Conservation (phyloP, 768 basidiomycete genomes). For the Mrakia blollopis region DNA sequence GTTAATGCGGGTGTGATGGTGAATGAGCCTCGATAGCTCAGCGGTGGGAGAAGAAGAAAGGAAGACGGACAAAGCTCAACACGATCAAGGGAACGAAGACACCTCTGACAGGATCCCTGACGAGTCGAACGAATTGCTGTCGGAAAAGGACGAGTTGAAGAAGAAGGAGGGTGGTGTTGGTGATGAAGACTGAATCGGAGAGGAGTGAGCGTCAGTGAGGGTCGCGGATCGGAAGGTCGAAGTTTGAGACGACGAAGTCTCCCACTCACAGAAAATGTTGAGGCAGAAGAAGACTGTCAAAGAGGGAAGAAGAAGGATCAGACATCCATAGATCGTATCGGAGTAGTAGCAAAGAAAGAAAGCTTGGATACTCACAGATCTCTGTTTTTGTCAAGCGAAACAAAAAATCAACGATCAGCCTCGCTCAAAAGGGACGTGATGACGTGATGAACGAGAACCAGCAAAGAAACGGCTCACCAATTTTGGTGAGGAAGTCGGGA, state of each 20-base stretch:
- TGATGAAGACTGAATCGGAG: constrained; percentile 1
- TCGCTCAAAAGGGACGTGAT: too few relatives aligned
- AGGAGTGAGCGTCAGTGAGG: neutral
- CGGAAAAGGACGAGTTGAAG: constrained; percentile 6
- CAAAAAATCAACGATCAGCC: too few relatives aligned
- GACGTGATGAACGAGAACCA: too few relatives aligned
- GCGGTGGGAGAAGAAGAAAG: neutral
- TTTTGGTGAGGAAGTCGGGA: neutral
- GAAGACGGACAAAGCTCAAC: neutral
- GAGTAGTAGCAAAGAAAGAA: too few relatives aligned
- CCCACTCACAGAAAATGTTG: constrained; percentile 10
- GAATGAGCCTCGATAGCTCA: neutral
- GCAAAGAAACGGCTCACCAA: neutral
- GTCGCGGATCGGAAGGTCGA: neutral
- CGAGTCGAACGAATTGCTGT: constrained; percentile 8
- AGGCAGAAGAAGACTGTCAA: constrained; percentile 4
- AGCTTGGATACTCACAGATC: neutral
- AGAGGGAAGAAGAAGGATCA: too few relatives aligned
- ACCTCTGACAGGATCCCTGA: constrained; percentile 1
- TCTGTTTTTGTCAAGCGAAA: neutral
- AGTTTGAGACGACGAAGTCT: too few relatives aligned
- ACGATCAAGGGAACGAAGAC: constrained; percentile 12
- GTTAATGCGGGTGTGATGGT: neutral
- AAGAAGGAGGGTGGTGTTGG: constrained; percentile 8
- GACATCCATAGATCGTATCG: too few relatives aligned